Conservation (phyloP, 225 moss, liverwort and hornwort genomes). For the Asterella californica region DNA sequence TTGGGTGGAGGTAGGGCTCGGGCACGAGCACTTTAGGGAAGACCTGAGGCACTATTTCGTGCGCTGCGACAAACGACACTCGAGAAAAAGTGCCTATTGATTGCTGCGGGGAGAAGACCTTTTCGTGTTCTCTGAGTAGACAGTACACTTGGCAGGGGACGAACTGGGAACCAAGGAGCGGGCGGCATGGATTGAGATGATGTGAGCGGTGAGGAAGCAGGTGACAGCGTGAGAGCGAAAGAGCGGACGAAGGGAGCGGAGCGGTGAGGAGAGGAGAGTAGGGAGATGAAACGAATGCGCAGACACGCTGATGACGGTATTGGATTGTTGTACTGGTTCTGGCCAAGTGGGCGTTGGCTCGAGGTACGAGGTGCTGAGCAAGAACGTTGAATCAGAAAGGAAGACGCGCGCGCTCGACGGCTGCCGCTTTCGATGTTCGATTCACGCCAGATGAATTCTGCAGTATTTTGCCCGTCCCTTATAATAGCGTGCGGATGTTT, state of each 20-base stretch:
- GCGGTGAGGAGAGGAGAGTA: not conserved
- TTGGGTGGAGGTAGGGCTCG: not conserved
- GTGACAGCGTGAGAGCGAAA: not conserved
- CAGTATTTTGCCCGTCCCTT: not conserved
- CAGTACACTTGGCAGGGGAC: conserved; percentile 11
- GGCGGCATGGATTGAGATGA: not conserved
- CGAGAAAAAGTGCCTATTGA: not conserved
- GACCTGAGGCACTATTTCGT: not conserved
- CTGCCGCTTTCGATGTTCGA: not conserved
- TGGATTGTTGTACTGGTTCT: not conserved
- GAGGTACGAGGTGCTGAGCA: not conserved
- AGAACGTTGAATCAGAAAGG: not conserved
- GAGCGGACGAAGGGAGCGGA: not conserved
- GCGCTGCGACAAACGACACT: not conserved
- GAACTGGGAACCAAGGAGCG: not conserved
- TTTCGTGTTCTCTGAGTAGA: not conserved
- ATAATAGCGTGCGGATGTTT: not conserved
- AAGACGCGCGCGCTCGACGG: not conserved
- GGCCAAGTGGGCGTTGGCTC: not conserved
- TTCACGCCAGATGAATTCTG: not conserved
- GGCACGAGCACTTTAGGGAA: conserved; percentile 4
- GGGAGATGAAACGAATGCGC: not conserved
- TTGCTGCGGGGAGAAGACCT: not conserved
- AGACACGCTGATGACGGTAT: not conserved
- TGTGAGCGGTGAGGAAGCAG: not conserved